Evolutionary conservation across 805 yeast species (phyloP).

Genomic region (Candida gorgasii): DNA sequence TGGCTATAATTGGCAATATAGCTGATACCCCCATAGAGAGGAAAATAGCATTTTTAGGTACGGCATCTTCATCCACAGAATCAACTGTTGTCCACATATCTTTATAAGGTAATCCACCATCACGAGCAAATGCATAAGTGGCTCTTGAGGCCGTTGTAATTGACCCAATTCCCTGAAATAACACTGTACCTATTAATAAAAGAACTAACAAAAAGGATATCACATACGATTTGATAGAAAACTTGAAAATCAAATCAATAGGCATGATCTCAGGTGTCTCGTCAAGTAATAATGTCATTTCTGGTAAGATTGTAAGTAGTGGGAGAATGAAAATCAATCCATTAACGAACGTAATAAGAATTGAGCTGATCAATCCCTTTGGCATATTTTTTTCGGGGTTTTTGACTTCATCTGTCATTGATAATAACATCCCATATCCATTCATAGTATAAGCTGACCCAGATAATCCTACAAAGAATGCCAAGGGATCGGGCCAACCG

Average conservation of each 20-base stretch:
- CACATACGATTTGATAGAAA: slow-evolving; percentile 65
- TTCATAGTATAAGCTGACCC: slow-evolving; percentile 78
- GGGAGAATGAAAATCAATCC: slow-evolving; percentile 77
- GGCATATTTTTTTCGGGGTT: slow-evolving; percentile 76
- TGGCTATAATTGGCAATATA: slow-evolving; percentile 61
- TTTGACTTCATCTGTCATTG: slow-evolving; percentile 80
- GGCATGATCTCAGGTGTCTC: slow-evolving; percentile 69
- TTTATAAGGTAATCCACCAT: slow-evolving; percentile 72
- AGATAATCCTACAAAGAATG: slow-evolving; percentile 76
- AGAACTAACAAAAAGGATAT: slow-evolving; percentile 70
- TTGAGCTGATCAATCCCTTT: slow-evolving; percentile 67
- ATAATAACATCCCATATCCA: slow-evolving; percentile 80
- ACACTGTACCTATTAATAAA: slow-evolving; percentile 64
- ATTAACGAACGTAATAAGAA: slow-evolving; percentile 61
- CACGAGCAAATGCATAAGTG: slow-evolving; percentile 82
- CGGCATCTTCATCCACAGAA: slow-evolving; percentile 51
- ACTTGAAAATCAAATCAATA: slow-evolving; percentile 71
- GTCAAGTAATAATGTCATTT: slow-evolving; percentile 55
- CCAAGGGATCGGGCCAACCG: slow-evolving; percentile 72
- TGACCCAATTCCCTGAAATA: slow-evolving; percentile 79
- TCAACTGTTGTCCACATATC: slow-evolving; percentile 68
- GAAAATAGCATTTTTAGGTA: slow-evolving; percentile 70
- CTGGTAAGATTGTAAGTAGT: slow-evolving; percentile 69
- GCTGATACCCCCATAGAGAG: slow-evolving; percentile 64
- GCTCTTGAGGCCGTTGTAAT: slow-evolving; percentile 80